Base-by-base conservation (phyloP, 2,329 filamentous ascomycete species). In the Aquanectria penicillioides region DNA sequence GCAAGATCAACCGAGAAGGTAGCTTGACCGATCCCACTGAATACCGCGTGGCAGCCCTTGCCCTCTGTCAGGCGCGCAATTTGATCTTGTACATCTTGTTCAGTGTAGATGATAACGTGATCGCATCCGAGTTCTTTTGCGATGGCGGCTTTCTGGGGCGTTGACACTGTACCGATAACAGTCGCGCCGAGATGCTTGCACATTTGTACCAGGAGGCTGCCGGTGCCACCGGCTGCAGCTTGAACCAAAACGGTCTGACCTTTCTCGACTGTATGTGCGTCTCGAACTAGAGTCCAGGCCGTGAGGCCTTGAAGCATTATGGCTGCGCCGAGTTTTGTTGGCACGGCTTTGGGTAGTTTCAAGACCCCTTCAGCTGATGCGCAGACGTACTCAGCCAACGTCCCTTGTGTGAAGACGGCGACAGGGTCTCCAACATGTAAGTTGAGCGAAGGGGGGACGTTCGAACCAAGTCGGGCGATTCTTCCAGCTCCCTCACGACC, bases 21-120 rank as follows among this genome's bases (percentile, higher is more conserved):
- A 4, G 46, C 17, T 17, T 49, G 31, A 12, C 46, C 46, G 33
- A 49, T 28, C 9, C 46, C 46, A 22, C 46, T 49, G 33, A 49
- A 49, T 12, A 49, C 46, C 8, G 46, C 46, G 33, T 49, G 46
- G 31, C 46, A 49, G 5, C 46, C 46, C 46, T 38, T 49, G 13
- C 31, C 33, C 17, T 37, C n/a, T 4, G 46, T 49, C 9, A 49
- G 18, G 15, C 46, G 31, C 33, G 38, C 15, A 3, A 49, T 20
- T 15, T 48, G 28, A 4, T 9, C 3, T 5, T 12, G 17, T 11
- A 49, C 46, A 15, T 37, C 33, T 12, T 36, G 7, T 28, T 38
- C 33, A 3, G 33, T 49, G 33, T 49, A 49, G 8, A n/a, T 49
- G 33, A 49, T 37, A 22, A 49, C 17, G 20, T 49, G 46, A 13